These are phyloP conservation scores for Phascolomyces articulosus DNA, from an alignment of 371 early-diverging fungal species.

Conservation along the genomic window DNA sequence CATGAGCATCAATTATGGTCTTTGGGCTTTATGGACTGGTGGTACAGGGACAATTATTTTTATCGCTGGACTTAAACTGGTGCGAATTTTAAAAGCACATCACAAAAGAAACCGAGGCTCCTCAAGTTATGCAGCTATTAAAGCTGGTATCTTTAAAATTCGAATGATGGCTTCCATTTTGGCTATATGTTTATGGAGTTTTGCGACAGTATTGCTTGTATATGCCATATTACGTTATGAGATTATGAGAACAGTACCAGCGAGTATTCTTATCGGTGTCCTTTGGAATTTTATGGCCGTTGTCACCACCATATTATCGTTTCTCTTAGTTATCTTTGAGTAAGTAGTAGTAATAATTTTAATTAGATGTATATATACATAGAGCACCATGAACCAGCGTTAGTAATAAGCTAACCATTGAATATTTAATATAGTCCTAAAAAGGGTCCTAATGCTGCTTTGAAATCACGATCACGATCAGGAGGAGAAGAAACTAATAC, in stretches of 20 bases:
- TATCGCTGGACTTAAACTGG: slow-evolving; percentile 33
- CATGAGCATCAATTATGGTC: slow-evolving; percentile 34
- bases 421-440: background rate
- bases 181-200: slow-evolving; percentile 20
- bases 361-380: background rate
- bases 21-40: slow-evolving; percentile 43
- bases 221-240: slow-evolving; percentile 24
- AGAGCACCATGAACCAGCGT: too few species aligned
- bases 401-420: too few species aligned
- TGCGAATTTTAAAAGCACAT: slow-evolving; percentile 36
- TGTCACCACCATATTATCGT: background rate
- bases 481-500: background rate
- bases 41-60: slow-evolving; percentile 26
- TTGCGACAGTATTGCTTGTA: slow-evolving; percentile 21
- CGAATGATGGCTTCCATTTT: slow-evolving; percentile 15
- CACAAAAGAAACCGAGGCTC: background rate
- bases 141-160: slow-evolving; percentile 12
- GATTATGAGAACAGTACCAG: slow-evolving; percentile 19
- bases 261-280: slow-evolving; percentile 17
- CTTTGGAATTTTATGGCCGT: slow-evolving; percentile 24
- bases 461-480: background rate
- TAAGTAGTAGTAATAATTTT: background rate
- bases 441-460: background rate
- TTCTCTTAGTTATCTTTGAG: background rate
- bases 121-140: background rate